Base-by-base conservation (phyloP, 2,329 filamentous ascomycete genomes). In the Pyrenophora tritici-repentis region DNA sequence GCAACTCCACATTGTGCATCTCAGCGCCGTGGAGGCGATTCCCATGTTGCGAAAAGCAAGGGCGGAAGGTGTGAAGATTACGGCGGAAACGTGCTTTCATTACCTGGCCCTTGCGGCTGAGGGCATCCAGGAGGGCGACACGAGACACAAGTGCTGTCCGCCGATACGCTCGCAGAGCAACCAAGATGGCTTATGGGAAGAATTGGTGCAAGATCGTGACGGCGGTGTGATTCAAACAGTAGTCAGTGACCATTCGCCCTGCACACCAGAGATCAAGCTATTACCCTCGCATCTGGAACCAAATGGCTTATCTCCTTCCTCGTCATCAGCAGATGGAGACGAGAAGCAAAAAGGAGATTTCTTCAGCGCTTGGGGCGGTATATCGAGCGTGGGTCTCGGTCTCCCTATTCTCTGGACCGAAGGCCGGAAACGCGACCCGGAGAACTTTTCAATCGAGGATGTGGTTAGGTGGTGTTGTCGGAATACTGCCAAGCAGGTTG, bases 351-450 rank as follows among this genome's bases (percentile, higher is more conserved):
- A 72, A 34, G 94, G 94, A 32, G 90, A 97, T 76, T 97, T 99
- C 81, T 94, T 97, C 76, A 86, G 88, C 3, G 92, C 92, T 1
- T 99, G 94, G 94, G 94, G 94, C 46, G 94, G 94, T 12, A 96
- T 99, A 67, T 93, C 90, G 3, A 94, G 89, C 4, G 93, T 99
- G 14, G 94, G 94, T 0, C 83, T 99, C 1, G 94, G 94, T 0
- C 81, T 99, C 3, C 90, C 91, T 4, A 96, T 99, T 59, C 81
- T 99, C 5, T 88, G 92, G 85, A 92, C 90, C 0, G 86, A 91
- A 37, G 82, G 89, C 26, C 79, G 81, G 68, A 81, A 84, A 56
- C 82, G 89, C 34, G 77, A 83, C 36, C 71, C 72, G 51, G 75
- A 20, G 5, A 20, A 76, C 73, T 76, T 81, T 46, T 79, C 79